Evolutionary conservation across 768 basidiomycete genomes (phyloP), one percentile per base, ranked within the genome.

Genomic region (Russula olivacea): DNA sequence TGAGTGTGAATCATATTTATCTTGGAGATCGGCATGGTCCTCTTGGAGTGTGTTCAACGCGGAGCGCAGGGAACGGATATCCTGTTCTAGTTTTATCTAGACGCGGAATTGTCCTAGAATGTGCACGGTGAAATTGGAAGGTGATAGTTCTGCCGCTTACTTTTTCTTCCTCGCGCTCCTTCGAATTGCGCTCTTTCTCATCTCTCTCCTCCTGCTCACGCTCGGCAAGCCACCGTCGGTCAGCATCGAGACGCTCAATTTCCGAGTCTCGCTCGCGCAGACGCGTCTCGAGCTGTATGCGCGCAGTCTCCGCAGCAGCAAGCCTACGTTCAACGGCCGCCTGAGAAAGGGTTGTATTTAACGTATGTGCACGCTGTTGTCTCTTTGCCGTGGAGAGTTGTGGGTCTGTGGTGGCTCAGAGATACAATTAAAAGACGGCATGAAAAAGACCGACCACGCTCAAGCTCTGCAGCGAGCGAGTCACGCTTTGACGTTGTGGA

Each of bases 301-400:
- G 84, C 7, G 81, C 76, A 0, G 85, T 80, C 63, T 89, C 84
- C 0, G 83, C 78, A 3, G 84, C 76, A 10, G 83, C 74, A 1
- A 91, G 78, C 65, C 86, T 83, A n/a, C 89, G 76, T 68, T 91
- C 88, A 19, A 91, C 76, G 1, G 81, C 76, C 3, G 87, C 80
- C 66, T 85, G 82, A 2, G 83, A 74, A 68, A 89, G 77, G 57
- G 82, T 80, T 0, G 86, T 82, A 0, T 81, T 78, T 68, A 91
- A 84, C 0, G 82, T 79, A 66, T 85, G 83, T 0, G 80, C 70
- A n/a, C 84, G 82, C 66, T 86, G 85, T 53, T 84, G 85, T 12
- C 87, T 81, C 71, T 87, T 89, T 14, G 87, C 80, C 0, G 82
- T 78, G 2, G 84, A 85, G 41, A 82, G 77, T 49, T 87, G 83